Percentiles rank a stretch among this genome's conserved stretches.
phyloP scores from a whole-genome alignment of 148 eudicot genomes.

The Camellia granthamiana region DNA sequence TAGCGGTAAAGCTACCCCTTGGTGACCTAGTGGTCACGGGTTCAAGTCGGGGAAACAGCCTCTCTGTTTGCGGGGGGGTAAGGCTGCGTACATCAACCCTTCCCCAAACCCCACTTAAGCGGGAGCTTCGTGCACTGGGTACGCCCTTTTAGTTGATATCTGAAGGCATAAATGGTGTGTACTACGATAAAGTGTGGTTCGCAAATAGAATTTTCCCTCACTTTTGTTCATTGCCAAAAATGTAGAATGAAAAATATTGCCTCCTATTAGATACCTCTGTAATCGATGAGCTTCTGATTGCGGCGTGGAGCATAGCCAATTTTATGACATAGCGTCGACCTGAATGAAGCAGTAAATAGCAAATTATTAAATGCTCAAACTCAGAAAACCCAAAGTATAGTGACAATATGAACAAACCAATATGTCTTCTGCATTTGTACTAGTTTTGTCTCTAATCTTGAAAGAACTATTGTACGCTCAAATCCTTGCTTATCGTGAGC shows the following conservation, averaged over 20 bases:
- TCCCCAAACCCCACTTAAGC: too few species aligned
- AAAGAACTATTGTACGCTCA: slow-evolving; percentile 89
- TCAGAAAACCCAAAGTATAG: slow-evolving; percentile 12
- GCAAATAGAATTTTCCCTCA: neutral
- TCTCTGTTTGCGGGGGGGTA: too few species aligned
- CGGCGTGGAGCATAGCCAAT: slow-evolving; percentile 85
- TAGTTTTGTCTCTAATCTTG: slow-evolving; percentile 69
- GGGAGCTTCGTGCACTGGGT: too few species aligned
- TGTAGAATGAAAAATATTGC: neutral
- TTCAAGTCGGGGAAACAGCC: too few species aligned
- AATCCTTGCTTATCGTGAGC: slow-evolving; percentile 99
- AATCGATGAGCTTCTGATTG: slow-evolving; percentile 32
- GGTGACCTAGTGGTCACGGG: too few species aligned
- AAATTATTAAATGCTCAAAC: slow-evolving; percentile 8
- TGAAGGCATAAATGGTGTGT: too few species aligned
- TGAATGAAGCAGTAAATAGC: slow-evolving; percentile 23
- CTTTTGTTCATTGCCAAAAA: neutral
- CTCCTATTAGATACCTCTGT: slow-evolving; percentile 35
- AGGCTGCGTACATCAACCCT: too few species aligned
- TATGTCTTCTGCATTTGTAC: slow-evolving; percentile 66
- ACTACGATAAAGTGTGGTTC: too few species aligned
- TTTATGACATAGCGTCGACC: slow-evolving; percentile 63
- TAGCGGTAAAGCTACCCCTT: too few species aligned
- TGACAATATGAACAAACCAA: slow-evolving; percentile 51
- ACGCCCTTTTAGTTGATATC: too few species aligned